phyloP scores from a whole-genome alignment of 441 rosid genomes.

The Pelargonium citronellum region DNA sequence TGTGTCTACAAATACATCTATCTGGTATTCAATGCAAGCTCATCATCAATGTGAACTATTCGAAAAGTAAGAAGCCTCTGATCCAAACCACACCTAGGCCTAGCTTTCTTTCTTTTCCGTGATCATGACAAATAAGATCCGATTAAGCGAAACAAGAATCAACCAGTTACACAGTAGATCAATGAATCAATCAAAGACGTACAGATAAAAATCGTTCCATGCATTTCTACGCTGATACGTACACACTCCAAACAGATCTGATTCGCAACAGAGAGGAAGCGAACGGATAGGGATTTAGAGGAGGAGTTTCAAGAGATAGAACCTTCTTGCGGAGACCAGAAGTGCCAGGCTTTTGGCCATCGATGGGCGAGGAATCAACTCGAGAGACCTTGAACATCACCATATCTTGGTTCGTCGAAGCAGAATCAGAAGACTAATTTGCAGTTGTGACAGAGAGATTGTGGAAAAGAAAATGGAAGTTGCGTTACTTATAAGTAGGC shows the following conservation, averaged over 20 bases:
- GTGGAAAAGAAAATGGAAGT: neutral
- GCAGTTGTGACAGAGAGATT: neutral
- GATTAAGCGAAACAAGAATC: neutral
- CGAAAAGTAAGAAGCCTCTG: neutral
- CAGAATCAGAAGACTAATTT: neutral
- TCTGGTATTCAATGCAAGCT: neutral
- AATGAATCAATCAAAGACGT: neutral
- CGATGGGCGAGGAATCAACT: constrained; percentile 57
- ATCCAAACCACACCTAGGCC: neutral
- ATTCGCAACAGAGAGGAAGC: neutral
- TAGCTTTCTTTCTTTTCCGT: neutral
- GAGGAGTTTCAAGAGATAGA: neutral
- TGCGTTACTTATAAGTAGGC: no score
- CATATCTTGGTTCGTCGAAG: constrained; percentile 33
- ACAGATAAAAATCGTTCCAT: neutral
- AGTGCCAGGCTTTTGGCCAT: constrained; percentile 95
- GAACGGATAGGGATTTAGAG: neutral
- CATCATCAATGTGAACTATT: neutral
- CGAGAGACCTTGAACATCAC: constrained; percentile 55
- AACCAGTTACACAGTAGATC: neutral
- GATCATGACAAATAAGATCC: neutral
- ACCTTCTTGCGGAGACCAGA: constrained; percentile 99
- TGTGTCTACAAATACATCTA: neutral
- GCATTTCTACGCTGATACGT: neutral
- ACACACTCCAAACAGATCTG: neutral